A percentile compares a stretch with the other conserved stretches of the same genome.
phyloP scores from a whole-genome alignment of 768 basidiomycete species.

The Suillus ampliporus region DNA sequence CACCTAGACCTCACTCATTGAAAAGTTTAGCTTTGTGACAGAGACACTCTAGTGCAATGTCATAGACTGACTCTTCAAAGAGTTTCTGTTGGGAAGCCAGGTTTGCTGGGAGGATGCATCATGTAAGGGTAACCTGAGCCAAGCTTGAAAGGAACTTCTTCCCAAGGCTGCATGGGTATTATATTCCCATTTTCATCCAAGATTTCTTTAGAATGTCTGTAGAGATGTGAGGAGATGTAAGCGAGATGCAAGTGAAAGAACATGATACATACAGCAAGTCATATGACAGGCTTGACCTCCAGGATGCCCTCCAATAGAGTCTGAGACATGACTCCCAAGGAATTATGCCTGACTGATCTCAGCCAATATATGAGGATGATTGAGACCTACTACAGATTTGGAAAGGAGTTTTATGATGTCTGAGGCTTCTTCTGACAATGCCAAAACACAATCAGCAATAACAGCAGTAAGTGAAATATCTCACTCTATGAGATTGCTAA shows the following conservation, averaged over 20 bases:
- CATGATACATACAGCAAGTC: constrained; percentile 43
- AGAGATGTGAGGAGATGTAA: constrained; percentile 14
- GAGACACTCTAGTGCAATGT: constrained; percentile 76
- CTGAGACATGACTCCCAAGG: constrained; percentile 45
- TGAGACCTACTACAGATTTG: constrained; percentile 61
- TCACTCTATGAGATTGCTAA: constrained; percentile 52
- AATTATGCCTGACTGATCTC: constrained; percentile 63
- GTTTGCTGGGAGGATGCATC: constrained; percentile 68
- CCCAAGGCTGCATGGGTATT: constrained; percentile 24
- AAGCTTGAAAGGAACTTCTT: constrained; percentile 80
- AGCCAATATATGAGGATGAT: constrained; percentile 52
- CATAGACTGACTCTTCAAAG: constrained; percentile 86
- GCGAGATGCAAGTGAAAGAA: not conserved
- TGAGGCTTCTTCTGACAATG: constrained; percentile 59
- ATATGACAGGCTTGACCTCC: constrained; percentile 64
- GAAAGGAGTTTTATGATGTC: constrained; percentile 62
- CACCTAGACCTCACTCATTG: constrained; percentile 59
- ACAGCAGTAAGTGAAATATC: constrained; percentile 56
- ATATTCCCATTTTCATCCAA: constrained; percentile 27
- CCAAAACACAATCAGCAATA: constrained; percentile 61
- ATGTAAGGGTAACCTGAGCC: constrained; percentile 62
- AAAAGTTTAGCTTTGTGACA: constrained; percentile 66
- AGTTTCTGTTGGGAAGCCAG: constrained; percentile 77
- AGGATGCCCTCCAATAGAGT: constrained; percentile 58
- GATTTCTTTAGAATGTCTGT: constrained; percentile 22